phyloP scores from a whole-genome alignment of 805 yeast genomes.

The Suhomyces tanzawaensis region DNA sequence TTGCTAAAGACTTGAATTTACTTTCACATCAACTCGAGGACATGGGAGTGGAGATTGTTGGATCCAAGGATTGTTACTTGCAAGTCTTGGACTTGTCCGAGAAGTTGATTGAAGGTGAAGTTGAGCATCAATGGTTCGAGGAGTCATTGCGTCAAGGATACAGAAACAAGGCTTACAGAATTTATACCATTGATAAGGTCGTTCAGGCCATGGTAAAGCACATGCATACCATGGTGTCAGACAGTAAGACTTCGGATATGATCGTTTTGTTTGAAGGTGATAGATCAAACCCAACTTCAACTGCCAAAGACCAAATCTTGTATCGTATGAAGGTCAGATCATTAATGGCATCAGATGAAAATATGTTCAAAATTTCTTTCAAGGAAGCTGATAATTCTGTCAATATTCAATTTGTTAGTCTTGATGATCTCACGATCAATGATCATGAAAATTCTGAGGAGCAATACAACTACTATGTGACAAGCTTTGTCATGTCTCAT shows the following conservation, averaged over 20 bases:
- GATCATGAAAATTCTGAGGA: constrained; percentile 72
- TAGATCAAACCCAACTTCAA: constrained; percentile 58
- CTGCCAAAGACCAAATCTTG: constrained; percentile 83
- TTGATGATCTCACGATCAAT: constrained; percentile 80
- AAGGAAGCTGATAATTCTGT: constrained; percentile 52
- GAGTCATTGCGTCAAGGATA: constrained; percentile 94
- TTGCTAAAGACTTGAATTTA: constrained; percentile 84
- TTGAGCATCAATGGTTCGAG: constrained; percentile 94
- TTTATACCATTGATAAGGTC: constrained; percentile 91
- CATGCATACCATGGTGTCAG: constrained; percentile 79
- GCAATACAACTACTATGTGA: constrained; percentile 88
- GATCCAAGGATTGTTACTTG: constrained; percentile 61
- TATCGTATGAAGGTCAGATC: constrained; percentile 86
- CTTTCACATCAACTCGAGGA: constrained; percentile 78
- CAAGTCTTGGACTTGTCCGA: constrained; percentile 78
- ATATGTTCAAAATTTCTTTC: constrained; percentile 84
- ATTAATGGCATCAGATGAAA: constrained; percentile 77
- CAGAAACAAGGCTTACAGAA: constrained; percentile 86
- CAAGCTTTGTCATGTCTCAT: constrained; percentile 89
- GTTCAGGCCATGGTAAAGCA: constrained; percentile 73
- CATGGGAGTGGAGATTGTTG: constrained; percentile 70
- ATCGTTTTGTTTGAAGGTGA: constrained; percentile 80
- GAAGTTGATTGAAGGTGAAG: constrained; percentile 78
- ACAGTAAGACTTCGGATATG: constrained; percentile 76
- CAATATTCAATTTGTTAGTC: constrained; percentile 76